A percentile compares a stretch with the other conserved stretches of the same genome.
Evolutionary conservation across 2,329 filamentous ascomycete species (phyloP).

Genomic region (Tolypocladium capitatum): DNA sequence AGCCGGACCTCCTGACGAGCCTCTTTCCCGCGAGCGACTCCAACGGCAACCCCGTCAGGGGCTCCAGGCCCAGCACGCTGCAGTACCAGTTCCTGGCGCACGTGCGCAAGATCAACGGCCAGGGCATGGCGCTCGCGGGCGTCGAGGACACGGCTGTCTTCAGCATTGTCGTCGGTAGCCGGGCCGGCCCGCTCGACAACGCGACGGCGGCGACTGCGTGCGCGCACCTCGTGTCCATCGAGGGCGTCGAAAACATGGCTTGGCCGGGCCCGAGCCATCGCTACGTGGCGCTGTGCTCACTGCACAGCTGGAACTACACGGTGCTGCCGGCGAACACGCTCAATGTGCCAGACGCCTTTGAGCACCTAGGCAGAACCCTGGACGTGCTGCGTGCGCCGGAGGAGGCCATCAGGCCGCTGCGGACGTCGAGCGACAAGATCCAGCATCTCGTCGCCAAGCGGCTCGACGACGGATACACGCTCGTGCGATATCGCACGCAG

Average conservation of each 20-base stretch:
- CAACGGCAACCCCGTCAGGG: no score
- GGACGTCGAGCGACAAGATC: neutral
- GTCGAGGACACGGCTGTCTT: constrained; percentile 20
- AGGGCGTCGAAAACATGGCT: constrained; percentile 18
- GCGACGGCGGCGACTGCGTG: constrained; percentile 12
- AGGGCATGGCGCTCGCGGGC: constrained; percentile 22
- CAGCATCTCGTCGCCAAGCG: constrained; percentile 4
- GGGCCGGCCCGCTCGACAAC: constrained; percentile 18
- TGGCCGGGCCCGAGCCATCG: constrained; percentile 5
- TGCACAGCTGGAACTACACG: constrained; percentile 28
- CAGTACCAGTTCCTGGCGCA: constrained; percentile 23
- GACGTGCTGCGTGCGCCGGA: constrained; percentile 5
- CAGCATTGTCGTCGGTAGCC: constrained; percentile 19
- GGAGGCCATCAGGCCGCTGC: neutral
- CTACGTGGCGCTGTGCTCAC: constrained; percentile 19
- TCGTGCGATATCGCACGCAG: constrained; percentile 18
- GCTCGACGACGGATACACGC: constrained; percentile 24
- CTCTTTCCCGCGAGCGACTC: constrained; percentile 8
- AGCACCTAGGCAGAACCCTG: constrained; percentile 9
- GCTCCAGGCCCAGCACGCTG: constrained; percentile 5
- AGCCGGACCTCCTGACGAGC: constrained; percentile 11
- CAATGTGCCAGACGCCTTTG: constrained; percentile 20
- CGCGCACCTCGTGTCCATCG: constrained; percentile 25
- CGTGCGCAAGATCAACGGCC: constrained; percentile 23
- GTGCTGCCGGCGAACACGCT: constrained; percentile 17